phyloP scores from a whole-genome alignment of 768 basidiomycete species.

The Trichaptum fuscoviolaceum region DNA sequence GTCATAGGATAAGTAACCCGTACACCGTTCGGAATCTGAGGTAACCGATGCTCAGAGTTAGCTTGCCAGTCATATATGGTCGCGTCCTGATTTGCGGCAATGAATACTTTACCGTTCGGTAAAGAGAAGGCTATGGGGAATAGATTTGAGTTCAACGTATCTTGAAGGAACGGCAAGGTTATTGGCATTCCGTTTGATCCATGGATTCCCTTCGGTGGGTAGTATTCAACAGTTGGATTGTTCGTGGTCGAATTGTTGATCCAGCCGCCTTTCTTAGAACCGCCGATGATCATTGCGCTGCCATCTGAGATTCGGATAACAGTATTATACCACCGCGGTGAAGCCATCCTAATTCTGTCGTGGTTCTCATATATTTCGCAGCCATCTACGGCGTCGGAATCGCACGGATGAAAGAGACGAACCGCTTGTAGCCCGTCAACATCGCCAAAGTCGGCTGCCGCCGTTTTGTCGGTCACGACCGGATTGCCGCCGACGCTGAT shows the following conservation, averaged over 20 bases:
- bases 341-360: constrained; percentile 60
- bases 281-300: constrained; percentile 80
- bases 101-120: constrained; percentile 64
- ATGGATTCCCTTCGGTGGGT: constrained; percentile 71
- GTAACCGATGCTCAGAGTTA: constrained; percentile 57
- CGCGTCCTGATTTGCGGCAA: constrained; percentile 74
- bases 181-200: constrained; percentile 65
- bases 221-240: constrained; percentile 80
- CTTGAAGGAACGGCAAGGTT: constrained; percentile 53
- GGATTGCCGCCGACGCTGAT: constrained; percentile 82
- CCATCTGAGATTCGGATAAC: constrained; percentile 66
- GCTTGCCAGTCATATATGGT: constrained; percentile 74
- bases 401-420: constrained; percentile 66
- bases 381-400: constrained; percentile 34
- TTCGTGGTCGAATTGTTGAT: constrained; percentile 78
- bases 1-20: constrained; percentile 84
- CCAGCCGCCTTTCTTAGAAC: constrained; percentile 79
- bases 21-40: constrained; percentile 67
- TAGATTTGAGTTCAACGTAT: constrained; percentile 76
- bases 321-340: constrained; percentile 78
- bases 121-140: constrained; percentile 74
- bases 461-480: constrained; percentile 57
- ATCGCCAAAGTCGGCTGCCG: constrained; percentile 72
- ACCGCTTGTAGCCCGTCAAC: constrained; percentile 68
- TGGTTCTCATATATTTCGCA: constrained; percentile 70